These are phyloP conservation scores for Hyphodiscus hymeniophilus DNA, from an alignment of 495 filamentous ascomycete species.

Conservation along the genomic window DNA sequence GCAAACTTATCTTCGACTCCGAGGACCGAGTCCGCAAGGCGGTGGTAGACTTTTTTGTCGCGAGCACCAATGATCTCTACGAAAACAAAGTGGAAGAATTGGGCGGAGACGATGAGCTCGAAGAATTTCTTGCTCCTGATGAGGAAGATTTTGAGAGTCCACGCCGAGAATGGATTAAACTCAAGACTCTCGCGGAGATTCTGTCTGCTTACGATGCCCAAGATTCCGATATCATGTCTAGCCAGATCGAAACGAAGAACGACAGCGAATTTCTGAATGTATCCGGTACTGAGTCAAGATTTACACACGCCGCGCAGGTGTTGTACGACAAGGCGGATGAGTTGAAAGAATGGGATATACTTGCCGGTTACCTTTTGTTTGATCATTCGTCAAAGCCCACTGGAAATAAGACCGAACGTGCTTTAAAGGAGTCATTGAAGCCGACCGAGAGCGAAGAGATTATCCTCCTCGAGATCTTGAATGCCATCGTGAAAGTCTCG, in stretches of 20 bases:
- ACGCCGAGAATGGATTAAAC: conserved; percentile 75
- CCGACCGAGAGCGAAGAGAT: conserved; percentile 62
- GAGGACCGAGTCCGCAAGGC: conserved; percentile 78
- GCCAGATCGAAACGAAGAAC: conserved; percentile 22
- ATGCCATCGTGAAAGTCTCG: conserved; percentile 62
- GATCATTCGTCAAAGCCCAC: conserved; percentile 57
- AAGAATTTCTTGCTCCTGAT: conserved; percentile 49
- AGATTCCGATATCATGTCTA: conserved; percentile 31
- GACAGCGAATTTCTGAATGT: conserved; percentile 40
- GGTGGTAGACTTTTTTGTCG: conserved; percentile 81
- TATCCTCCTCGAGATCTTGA: conserved; percentile 79
- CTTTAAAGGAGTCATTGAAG: conserved; percentile 12
- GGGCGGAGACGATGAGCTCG: conserved; percentile 67
- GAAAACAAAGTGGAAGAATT: conserved; percentile 77
- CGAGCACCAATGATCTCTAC: conserved; percentile 73
- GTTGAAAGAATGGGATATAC: conserved; percentile 75
- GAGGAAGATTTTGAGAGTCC: conserved; percentile 69
- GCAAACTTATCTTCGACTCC: conserved; percentile 77
- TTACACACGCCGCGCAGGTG: conserved; percentile 74
- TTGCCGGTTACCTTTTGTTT: conserved; percentile 85
- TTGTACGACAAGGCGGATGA: conserved; percentile 76
- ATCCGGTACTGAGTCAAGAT: conserved; percentile 61
- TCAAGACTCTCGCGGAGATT: conserved; percentile 81
- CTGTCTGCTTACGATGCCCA: conserved; percentile 68
- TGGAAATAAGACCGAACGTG: conserved; percentile 11